Base-by-base conservation (phyloP, 352 stramenopile genomes). In the Pythium inflatum region DNA sequence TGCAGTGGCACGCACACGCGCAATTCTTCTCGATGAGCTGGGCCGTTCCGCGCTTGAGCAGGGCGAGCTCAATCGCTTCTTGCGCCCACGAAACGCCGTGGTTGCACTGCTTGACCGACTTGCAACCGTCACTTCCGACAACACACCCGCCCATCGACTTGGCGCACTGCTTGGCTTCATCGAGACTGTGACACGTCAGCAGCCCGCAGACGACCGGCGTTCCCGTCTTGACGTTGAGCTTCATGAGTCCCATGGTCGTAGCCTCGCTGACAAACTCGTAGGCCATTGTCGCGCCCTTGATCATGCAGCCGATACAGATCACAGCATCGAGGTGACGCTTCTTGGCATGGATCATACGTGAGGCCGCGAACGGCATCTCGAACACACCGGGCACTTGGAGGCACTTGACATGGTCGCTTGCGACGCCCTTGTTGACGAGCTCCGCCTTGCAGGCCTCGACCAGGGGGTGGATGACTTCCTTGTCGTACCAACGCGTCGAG, bases 211-310 rank as follows among this genome's bases (percentile, higher is more conserved):
- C 74, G 24, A 94, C 82, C 13, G 90, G 88, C 34, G 79, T 88
- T n/a, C 85, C 80, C 2, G 90, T 98, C 73, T 92, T 88, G 40
- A 99, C 79, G 63, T 94, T 94, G 48, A 99, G 92, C 75, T 97
- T 92, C 97, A 99, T 99, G 65, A 99, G 91, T 34, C 93, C 97
- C 74, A 92, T 92, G 25, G 92, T 81, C 24, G 98, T 89, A 33
- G 97, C 90, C 55, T 98, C 91, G 55, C 88, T 91, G 78, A 99
- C 98, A 74, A 98, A 99, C 87, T 99, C 96, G 74, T 98, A 99
- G 75, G 98, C 93, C 80, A 98, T 97, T 20, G 97, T 99, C 18
- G 96, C 91, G 27, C 96, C 96, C 55, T 98, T 98, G 60, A 97
- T 85, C 60, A 98, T 87, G 68, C 93, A 98, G 13, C 97, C 97